Evolutionary conservation across 2,329 filamentous ascomycete species (phyloP).

Genomic region (Epichloe uncinata): DNA sequence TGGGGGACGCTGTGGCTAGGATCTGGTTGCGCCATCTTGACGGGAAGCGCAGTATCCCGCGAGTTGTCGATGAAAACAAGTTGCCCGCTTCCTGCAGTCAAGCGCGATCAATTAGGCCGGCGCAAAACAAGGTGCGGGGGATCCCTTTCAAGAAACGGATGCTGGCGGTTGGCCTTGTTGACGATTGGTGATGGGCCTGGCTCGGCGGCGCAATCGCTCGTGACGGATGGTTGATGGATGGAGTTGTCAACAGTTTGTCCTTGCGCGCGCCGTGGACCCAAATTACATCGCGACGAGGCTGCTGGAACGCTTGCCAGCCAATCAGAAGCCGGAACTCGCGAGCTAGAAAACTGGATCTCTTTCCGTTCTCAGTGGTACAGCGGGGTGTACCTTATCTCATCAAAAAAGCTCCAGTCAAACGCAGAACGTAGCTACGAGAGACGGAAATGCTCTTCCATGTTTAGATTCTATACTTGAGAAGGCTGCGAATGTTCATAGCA

Average conservation of each 20-base stretch:
- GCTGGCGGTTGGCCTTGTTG: background rate
- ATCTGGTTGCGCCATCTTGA: constrained; percentile 27
- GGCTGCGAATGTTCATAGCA: background rate
- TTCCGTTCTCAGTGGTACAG: no score
- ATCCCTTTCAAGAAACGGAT: background rate
- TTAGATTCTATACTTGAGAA: background rate
- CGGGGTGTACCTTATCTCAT: background rate
- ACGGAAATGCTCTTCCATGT: background rate
- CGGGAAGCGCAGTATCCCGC: constrained; percentile 2
- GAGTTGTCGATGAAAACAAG: background rate
- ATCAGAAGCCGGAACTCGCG: constrained; percentile 8
- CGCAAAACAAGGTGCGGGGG: background rate
- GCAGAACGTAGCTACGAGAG: background rate
- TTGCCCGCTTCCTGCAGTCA: background rate
- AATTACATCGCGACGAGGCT: constrained; percentile 27
- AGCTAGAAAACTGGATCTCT: background rate
- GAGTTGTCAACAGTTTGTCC: constrained; percentile 4
- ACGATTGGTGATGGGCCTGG: constrained; percentile 1
- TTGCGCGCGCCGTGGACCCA: constrained; percentile 16
- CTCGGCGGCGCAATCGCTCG: constrained; percentile 6
- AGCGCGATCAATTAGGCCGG: background rate
- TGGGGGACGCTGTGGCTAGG: constrained; percentile 29
- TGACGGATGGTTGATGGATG: constrained; percentile 5
- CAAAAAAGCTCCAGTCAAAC: background rate
- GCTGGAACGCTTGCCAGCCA: constrained; percentile 11